Conservation (phyloP, 768 basidiomycete species). For the Serendipita sp. region DNA sequence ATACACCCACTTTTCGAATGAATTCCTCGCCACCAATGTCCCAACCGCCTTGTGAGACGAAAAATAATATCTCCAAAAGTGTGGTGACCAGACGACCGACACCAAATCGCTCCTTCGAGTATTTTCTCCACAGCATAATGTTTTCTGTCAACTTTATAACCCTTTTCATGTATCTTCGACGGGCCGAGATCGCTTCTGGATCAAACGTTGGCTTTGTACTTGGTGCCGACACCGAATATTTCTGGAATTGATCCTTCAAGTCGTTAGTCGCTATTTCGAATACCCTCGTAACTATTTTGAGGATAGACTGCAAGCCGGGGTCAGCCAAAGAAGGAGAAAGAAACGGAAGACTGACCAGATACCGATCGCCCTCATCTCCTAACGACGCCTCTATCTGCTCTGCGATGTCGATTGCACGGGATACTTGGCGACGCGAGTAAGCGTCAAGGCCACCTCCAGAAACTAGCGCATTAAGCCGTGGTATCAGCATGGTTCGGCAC, state of each 20-base stretch:
- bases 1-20: conserved; percentile 34
- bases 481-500: conserved; percentile 70
- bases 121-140: conserved; percentile 60
- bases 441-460: conserved; percentile 70
- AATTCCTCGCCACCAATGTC: conserved; percentile 67
- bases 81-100: conserved; percentile 37
- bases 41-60: conserved; percentile 64
- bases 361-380: conserved; percentile 31
- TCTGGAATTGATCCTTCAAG: neutral
- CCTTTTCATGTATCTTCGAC: conserved; percentile 50
- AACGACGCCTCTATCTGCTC: conserved; percentile 71
- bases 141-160: conserved; percentile 59
- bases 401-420: conserved; percentile 50
- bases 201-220: conserved; percentile 36
- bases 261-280: neutral
- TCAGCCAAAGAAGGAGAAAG: neutral
- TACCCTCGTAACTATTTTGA: neutral
- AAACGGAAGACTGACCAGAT: conserved; percentile 21
- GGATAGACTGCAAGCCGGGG: neutral
- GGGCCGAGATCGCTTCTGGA: conserved; percentile 56
- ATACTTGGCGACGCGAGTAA: conserved; percentile 50
- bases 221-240: neutral
- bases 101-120: conserved; percentile 43
- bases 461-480: conserved; percentile 55
- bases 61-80: conserved; percentile 45